These are phyloP conservation scores for Recurvomyces mirabilis DNA, from an alignment of 495 filamentous ascomycete genomes.

Conservation along the genomic window DNA sequence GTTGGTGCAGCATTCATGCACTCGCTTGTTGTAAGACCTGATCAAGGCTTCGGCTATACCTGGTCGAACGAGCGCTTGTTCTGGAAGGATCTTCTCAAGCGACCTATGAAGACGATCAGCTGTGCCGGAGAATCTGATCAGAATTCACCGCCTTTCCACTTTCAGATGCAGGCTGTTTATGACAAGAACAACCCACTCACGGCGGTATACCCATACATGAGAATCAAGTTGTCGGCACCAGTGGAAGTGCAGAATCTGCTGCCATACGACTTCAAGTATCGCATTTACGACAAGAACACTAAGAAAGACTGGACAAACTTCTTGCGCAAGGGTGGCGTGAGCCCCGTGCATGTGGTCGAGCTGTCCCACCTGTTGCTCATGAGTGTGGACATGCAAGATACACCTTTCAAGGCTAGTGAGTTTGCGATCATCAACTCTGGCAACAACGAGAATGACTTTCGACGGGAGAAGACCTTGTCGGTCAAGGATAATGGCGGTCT, in stretches of 20 bases:
- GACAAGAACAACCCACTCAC: conserved; percentile 72
- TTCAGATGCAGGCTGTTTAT: conserved; percentile 79
- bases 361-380: conserved; percentile 83
- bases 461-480: conserved; percentile 64
- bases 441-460: conserved; percentile 75
- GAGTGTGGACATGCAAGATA: conserved; percentile 93
- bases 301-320: conserved; percentile 99
- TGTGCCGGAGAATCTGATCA: conserved; percentile 76
- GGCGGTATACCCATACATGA: conserved; percentile 87
- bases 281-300: conserved; percentile 95
- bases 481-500: conserved; percentile 75
- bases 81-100: conserved; percentile 82
- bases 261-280: conserved; percentile 96
- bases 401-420: conserved; percentile 84
- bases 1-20: conserved; percentile 88
- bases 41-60: conserved; percentile 90
- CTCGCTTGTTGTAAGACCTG: conserved; percentile 79
- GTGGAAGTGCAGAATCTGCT: conserved; percentile 90
- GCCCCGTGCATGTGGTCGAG: conserved; percentile 93
- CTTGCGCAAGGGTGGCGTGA: conserved; percentile 85
- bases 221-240: conserved; percentile 75
- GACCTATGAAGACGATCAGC: conserved; percentile 71
- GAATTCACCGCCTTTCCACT: conserved; percentile 76
- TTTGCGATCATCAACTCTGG: conserved; percentile 94
- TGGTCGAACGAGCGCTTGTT: conserved; percentile 83